Conservation (phyloP, 2,329 filamentous ascomycete species). For the Monosporascus ibericus region DNA sequence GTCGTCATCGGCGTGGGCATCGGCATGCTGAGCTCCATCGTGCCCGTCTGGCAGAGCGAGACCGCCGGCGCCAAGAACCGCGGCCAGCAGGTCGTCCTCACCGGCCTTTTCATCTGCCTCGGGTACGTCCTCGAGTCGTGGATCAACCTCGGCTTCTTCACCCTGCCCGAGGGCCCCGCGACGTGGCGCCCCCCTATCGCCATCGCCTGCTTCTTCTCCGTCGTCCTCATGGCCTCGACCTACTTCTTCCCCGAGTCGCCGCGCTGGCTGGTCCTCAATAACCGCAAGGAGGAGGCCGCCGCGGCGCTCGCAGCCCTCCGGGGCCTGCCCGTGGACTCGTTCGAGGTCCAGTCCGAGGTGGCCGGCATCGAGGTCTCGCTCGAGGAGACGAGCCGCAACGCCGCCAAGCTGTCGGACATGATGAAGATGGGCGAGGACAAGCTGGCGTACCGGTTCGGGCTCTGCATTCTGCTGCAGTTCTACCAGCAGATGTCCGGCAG, state of each 20-base stretch:
- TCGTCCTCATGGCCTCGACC: conserved; percentile 22
- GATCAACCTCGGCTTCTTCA: conserved; percentile 40
- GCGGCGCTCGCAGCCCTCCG: conserved; percentile 24
- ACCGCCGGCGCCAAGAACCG: conserved; percentile 33
- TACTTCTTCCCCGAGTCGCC: conserved; percentile 31
- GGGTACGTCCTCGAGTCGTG: conserved; percentile 35
- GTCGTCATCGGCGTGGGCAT: conserved; percentile 33
- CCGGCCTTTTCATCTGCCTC: conserved; percentile 29
- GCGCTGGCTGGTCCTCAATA: conserved; percentile 28
- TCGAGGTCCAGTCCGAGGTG: conserved; percentile 32
- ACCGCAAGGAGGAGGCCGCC: conserved; percentile 22
- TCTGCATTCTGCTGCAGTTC: conserved; percentile 44
- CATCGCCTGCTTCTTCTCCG: conserved; percentile 24
- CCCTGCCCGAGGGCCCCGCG: conserved; percentile 17
- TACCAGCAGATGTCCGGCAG: conserved; percentile 44
- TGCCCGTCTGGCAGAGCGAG: conserved; percentile 36
- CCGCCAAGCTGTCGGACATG: conserved; percentile 35
- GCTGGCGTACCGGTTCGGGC: conserved; percentile 42
- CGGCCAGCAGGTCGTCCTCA: conserved; percentile 34
- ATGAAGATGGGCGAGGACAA: conserved; percentile 44
- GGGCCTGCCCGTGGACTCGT: conserved; percentile 13
- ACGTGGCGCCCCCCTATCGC: conserved; percentile 30
- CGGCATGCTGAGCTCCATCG: conserved; percentile 32
- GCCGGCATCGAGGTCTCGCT: conserved; percentile 42
- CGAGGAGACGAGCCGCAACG: conserved; percentile 32